Conservation (phyloP, 371 early-diverging fungal genomes). For the Mortierella sp. region DNA sequence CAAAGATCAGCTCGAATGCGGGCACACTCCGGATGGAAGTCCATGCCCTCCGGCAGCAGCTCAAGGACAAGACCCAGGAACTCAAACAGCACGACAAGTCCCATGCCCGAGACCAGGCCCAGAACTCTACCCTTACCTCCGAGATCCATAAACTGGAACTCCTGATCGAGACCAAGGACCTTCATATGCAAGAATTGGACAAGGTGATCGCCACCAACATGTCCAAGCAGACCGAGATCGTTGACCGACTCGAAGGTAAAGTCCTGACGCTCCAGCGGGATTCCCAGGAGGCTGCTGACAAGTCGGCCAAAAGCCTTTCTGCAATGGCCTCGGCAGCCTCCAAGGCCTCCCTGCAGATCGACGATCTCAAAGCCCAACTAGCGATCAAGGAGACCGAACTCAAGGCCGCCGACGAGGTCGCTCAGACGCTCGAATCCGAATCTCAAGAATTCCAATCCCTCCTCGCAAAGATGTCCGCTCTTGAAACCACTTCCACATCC, state of each 20-base stretch:
- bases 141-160: slow-evolving; percentile 19
- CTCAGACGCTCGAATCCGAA: background rate
- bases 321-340: too few relatives aligned
- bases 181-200: slow-evolving; percentile 15
- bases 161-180: slow-evolving; percentile 12
- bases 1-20: slow-evolving; percentile 12
- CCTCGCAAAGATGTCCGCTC: background rate
- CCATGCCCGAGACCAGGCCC: background rate
- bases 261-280: slow-evolving; percentile 10
- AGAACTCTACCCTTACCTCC: background rate
- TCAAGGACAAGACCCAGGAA: slow-evolving; percentile 18
- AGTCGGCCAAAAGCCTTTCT: slow-evolving; percentile 6
- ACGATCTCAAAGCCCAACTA: background rate
- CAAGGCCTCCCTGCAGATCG: background rate
- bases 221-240: slow-evolving; percentile 4
- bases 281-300: background rate
- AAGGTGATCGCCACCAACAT: slow-evolving; percentile 5
- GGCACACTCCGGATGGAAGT: slow-evolving; percentile 18
- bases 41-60: slow-evolving; percentile 14
- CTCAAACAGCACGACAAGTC: slow-evolving; percentile 18
- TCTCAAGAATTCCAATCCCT: background rate
- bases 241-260: background rate
- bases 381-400: slow-evolving; percentile 12
- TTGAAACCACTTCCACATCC: background rate
- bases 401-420: background rate